Evolutionary conservation across 352 stramenopile species (phyloP), one percentile per base, ranked within the genome.

Genomic region (Globisporangium viniferum): DNA sequence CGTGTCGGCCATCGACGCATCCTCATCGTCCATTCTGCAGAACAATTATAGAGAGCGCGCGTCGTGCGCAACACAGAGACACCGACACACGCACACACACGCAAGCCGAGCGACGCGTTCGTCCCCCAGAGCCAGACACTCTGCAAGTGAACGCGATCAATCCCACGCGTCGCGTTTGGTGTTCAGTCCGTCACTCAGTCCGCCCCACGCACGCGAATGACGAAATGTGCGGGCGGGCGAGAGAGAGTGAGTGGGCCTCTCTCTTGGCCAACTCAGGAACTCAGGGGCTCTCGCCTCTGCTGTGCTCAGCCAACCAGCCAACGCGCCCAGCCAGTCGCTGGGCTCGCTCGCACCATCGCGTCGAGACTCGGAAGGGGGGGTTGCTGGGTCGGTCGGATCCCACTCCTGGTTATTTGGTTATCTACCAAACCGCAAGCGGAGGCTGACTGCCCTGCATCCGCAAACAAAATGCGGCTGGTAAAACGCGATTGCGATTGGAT

Each of bases 1-100:
- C 29, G 51, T 14, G 51, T 57, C 51, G 22, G 24, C 27, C 51
- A 59, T 39, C 14, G 53, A 36, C 27, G 53, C 53, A 59, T 59
- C 53, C 20, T 59, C 53, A 31, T 59, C 27, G 2, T 59, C 53
- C 53, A 59, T 59, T 59, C 27, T 59, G 27, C 53, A 59, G 53
- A 59, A 59, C 53, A 59, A 59, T 59, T 35, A 57, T 10, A n/a
- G 41, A 39, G 53, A 27, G 22, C 15, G 9, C 36, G 24, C 29
- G 29, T 24, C 29, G 29, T 33, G 29, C 29, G 29, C 29, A 33
- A 33, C 29, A 33, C 29, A 33, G 29, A 24, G 24, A 24, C 24
- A 24, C 24, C 24, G 24, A 39, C 35, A 36, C 10, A 12, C 36
- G 15, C 8, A 44, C 15, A 49, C 41, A n/a, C 41, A 49, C 14